Evolutionary conservation across 2,329 filamentous ascomycete species (phyloP), one percentile per base, ranked within the genome.

Genomic region (Phaeosphaeriaceae sp.): DNA sequence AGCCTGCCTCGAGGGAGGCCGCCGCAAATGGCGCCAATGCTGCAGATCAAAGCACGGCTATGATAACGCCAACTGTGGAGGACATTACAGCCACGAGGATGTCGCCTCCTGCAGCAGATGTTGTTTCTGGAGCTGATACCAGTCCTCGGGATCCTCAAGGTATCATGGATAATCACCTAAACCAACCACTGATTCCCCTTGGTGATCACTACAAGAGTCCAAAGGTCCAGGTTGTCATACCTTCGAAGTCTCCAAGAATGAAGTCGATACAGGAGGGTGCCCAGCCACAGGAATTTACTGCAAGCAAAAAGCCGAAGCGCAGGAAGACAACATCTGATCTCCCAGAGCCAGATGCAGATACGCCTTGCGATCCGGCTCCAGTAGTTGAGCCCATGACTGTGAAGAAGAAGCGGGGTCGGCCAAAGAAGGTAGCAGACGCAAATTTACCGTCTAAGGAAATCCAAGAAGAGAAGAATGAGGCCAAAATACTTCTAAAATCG

Each of bases 361-460:
- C n/a, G n/a, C n/a, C n/a, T 7, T 20, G 42, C 21, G 19, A 33
- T 25, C 11, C 22, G 5, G 11, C 24, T 13, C n/a, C 11, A 10
- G 13, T 51, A 19, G 25, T 57, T 3, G 55, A 60, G 22, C n/a
- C 53, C 10, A 46, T 45, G 7, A 54, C 55, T 2, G 65, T 63
- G 48, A 73, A 68, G 61, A 76, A 72, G 41, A 57, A 66, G 65
- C 69, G 76, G 48, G 73, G 75, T 47, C 68, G 74, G 13, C 74
- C 75, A 5, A 69, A 67, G 42, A 76, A 76, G 52, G 61, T 46
- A 25, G 21, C 44, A 13, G 59, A 62, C 19, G 13, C 49, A 13
- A 17, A n/a, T 36, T 1, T 47, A 11, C 25, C 61, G 20, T 46
- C 41, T 17, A 51, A 63, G 17, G 24, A 46, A 2, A 49, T 56